Evolutionary conservation across 176 grass and related monocot genomes (phyloP).

Genomic region (Carex parvula): DNA sequence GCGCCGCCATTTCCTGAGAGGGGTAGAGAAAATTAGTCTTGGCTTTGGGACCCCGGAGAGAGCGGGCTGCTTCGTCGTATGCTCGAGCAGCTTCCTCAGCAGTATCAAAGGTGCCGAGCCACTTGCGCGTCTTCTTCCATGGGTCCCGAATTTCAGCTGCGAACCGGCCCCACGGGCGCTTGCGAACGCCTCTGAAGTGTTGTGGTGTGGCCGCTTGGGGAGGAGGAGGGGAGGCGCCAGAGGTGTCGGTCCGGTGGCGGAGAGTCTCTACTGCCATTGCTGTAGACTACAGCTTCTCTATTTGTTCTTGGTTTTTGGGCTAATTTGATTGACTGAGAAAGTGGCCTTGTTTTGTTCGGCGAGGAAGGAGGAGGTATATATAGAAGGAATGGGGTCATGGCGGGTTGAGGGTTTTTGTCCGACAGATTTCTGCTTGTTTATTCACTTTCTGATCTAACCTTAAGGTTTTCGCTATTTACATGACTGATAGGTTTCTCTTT

Average conservation of each 20-base stretch:
- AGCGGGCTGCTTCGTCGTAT: constrained; percentile 69
- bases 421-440: background rate
- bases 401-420: constrained; percentile 3
- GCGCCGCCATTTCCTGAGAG: constrained; percentile 35
- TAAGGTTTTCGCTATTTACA: background rate
- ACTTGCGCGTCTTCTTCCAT: constrained; percentile 73
- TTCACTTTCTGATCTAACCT: background rate
- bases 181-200: constrained; percentile 71
- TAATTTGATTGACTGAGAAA: background rate
- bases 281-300: background rate
- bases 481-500: background rate
- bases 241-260: background rate
- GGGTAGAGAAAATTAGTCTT: constrained; percentile 80
- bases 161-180: constrained; percentile 77
- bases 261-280: background rate
- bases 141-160: constrained; percentile 87
- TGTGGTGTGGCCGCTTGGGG: constrained; percentile 1
- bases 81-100: constrained; percentile 76
- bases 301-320: background rate
- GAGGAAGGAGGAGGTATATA: background rate
- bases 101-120: constrained; percentile 88
- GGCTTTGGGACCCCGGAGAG: constrained; percentile 73
- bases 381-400: background rate
- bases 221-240: constrained; percentile 8
- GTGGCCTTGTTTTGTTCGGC: background rate